These are phyloP conservation scores for Trifolium subterraneum DNA, from an alignment of 306 rosid species.

Conservation along the genomic window DNA sequence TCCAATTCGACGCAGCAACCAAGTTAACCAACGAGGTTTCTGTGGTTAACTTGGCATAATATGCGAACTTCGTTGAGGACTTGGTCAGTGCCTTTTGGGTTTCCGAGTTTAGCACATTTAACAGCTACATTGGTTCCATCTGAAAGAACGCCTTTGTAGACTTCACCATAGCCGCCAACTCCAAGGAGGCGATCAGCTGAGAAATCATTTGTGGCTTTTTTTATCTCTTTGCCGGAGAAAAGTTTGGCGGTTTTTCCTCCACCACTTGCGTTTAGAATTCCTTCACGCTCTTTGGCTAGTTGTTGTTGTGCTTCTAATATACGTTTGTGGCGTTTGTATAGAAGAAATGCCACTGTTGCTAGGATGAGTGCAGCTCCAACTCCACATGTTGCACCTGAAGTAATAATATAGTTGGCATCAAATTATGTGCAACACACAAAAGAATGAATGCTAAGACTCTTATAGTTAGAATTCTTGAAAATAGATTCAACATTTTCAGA, in stretches of 20 bases:
- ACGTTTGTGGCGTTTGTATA: conserved; percentile 70
- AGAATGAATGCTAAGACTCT: neutral
- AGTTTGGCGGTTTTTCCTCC: conserved; percentile 74
- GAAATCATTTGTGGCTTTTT: conserved; percentile 74
- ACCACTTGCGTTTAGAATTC: conserved; percentile 64
- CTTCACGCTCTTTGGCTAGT: conserved; percentile 74
- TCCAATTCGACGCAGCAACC: conserved; percentile 84
- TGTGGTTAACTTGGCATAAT: conserved; percentile 87
- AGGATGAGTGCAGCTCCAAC: conserved; percentile 48
- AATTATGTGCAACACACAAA: neutral
- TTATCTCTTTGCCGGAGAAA: conserved; percentile 76
- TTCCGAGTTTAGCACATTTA: conserved; percentile 87
- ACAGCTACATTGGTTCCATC: conserved; percentile 76
- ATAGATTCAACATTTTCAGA: no score
- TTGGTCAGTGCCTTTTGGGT: conserved; percentile 81
- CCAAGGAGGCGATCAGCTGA: conserved; percentile 73
- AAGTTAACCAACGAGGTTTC: conserved; percentile 69
- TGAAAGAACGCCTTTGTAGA: conserved; percentile 69
- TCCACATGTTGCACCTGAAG: conserved; percentile 66
- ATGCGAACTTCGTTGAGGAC: conserved; percentile 86
- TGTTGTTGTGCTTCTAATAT: conserved; percentile 67
- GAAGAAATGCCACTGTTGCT: conserved; percentile 35
- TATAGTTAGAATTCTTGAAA: neutral
- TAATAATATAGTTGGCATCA: neutral
- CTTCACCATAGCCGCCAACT: conserved; percentile 80